Evolutionary conservation across 306 rosid genomes (phyloP).

Genomic region (Cyclanthera cordifolia): DNA sequence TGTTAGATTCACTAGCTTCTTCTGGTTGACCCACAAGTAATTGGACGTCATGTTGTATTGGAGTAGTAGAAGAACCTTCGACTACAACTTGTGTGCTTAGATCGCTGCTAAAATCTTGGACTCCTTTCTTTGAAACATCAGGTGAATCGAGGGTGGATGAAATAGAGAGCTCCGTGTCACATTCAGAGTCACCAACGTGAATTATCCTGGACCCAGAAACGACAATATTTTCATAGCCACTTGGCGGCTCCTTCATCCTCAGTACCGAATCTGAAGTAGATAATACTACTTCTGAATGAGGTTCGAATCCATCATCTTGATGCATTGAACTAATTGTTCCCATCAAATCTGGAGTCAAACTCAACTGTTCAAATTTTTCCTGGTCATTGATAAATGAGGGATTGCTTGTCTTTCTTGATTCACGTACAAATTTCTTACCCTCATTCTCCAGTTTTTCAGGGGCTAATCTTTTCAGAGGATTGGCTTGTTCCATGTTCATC

Average conservation of each 20-base stretch:
- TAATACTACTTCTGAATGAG: conserved; percentile 28
- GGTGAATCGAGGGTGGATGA: conserved; percentile 92
- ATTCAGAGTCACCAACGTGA: conserved; percentile 59
- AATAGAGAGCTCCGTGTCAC: conserved; percentile 71
- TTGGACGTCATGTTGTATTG: conserved; percentile 18
- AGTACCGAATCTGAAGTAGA: conserved; percentile 24
- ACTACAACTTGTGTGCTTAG: conserved; percentile 17
- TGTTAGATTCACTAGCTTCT: conserved; percentile 18
- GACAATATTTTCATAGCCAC: conserved; percentile 31
- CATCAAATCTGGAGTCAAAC: conserved; percentile 33
- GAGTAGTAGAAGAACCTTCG: not conserved
- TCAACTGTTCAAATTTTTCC: conserved; percentile 59
- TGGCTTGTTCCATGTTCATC: conserved; percentile 33
- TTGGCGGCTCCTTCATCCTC: conserved; percentile 31
- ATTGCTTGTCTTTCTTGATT: conserved; percentile 39
- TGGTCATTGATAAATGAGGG: conserved; percentile 66
- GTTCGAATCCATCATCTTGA: conserved; percentile 42
- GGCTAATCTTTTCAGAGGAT: conserved; percentile 44
- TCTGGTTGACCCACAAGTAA: conserved; percentile 28
- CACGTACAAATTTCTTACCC: conserved; percentile 28
- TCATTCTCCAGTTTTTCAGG: conserved; percentile 65
- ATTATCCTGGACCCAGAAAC: conserved; percentile 26
- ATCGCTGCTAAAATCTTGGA: conserved; percentile 23
- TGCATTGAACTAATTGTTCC: conserved; percentile 24
- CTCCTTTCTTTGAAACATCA: conserved; percentile 36